Conservation (phyloP, 164 flowering plant genomes). For the Umbilicus rupestris region DNA sequence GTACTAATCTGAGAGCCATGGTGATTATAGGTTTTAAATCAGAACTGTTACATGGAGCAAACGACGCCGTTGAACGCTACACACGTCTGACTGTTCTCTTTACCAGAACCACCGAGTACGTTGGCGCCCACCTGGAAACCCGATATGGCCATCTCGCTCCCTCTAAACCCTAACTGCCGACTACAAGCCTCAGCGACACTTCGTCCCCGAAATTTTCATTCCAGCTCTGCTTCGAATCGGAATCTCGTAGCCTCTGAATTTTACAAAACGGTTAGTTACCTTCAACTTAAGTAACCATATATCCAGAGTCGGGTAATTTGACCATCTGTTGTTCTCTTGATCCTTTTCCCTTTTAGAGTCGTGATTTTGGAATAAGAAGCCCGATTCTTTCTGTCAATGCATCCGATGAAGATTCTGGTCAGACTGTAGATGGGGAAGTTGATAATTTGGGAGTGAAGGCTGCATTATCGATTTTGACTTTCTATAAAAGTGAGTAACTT, state of each 20-base stretch:
- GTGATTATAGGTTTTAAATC: too few relatives aligned
- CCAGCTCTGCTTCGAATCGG: slow-evolving; percentile 4
- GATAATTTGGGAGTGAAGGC: slow-evolving; percentile 63
- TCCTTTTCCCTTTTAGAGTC: not conserved
- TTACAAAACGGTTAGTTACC: not conserved
- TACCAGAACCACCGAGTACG: not conserved
- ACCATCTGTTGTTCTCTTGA: not conserved
- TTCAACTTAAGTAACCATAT: not conserved
- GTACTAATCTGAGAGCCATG: too few relatives aligned
- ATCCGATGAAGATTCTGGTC: slow-evolving; percentile 1
- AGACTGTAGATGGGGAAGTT: slow-evolving; percentile 31
- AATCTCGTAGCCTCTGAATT: not conserved
- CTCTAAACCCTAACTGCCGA: slow-evolving; percentile 14
- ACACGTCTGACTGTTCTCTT: too few relatives aligned
- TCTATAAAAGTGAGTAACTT: slow-evolving; percentile 67
- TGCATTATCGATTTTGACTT: slow-evolving; percentile 69
- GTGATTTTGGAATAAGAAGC: not conserved
- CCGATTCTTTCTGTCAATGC: not conserved
- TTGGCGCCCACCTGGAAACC: slow-evolving; percentile 1
- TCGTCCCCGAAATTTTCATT: slow-evolving; percentile 11
- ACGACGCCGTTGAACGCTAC: too few relatives aligned
- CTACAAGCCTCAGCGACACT: slow-evolving; percentile 2
- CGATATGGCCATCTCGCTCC: slow-evolving; percentile 20
- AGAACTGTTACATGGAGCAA: too few relatives aligned
- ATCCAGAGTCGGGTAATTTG: not conserved